These are phyloP conservation scores for Fusarium sp. DNA, from an alignment of 2,329 filamentous ascomycete species.

Conservation along the genomic window DNA sequence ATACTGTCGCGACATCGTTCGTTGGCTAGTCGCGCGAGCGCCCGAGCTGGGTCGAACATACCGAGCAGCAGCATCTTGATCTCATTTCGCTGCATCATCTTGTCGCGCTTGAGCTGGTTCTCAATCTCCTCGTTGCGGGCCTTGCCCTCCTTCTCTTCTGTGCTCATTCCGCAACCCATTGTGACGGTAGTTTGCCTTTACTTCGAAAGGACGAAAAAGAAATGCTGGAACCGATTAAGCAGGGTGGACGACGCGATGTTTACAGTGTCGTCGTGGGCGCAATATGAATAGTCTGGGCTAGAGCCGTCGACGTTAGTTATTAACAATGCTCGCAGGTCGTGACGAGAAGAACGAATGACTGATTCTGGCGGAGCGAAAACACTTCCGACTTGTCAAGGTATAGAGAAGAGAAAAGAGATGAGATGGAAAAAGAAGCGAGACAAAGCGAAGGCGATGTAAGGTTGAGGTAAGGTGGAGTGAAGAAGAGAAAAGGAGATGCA, in stretches of 20 bases:
- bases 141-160: slow-evolving; percentile 99
- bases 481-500: slow-evolving; percentile 49
- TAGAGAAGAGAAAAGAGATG: slow-evolving; percentile 40
- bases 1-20: background rate
- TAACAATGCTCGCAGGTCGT: slow-evolving; percentile 36
- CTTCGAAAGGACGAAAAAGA: slow-evolving; percentile 28
- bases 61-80: slow-evolving; percentile 99
- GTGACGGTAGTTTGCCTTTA: slow-evolving; percentile 61
- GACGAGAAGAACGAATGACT: slow-evolving; percentile 35
- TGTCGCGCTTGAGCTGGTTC: slow-evolving; percentile 98
- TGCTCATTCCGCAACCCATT: slow-evolving; percentile 99
- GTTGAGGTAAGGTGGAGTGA: slow-evolving; percentile 43
- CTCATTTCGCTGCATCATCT: slow-evolving; percentile 98
- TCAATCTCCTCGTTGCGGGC: slow-evolving; percentile 99
- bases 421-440: slow-evolving; percentile 39
- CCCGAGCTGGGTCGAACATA: slow-evolving; percentile 55
- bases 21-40: background rate
- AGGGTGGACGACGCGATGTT: slow-evolving; percentile 36
- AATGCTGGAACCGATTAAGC: slow-evolving; percentile 20
- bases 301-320: slow-evolving; percentile 30
- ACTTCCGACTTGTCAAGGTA: slow-evolving; percentile 35
- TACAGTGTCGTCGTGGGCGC: slow-evolving; percentile 33
- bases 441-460: slow-evolving; percentile 40
- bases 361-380: slow-evolving; percentile 26
- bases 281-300: slow-evolving; percentile 22